Evolutionary conservation across 192 early-diverging fungal genomes (phyloP).

Genomic region (Backusella macrospora): DNA sequence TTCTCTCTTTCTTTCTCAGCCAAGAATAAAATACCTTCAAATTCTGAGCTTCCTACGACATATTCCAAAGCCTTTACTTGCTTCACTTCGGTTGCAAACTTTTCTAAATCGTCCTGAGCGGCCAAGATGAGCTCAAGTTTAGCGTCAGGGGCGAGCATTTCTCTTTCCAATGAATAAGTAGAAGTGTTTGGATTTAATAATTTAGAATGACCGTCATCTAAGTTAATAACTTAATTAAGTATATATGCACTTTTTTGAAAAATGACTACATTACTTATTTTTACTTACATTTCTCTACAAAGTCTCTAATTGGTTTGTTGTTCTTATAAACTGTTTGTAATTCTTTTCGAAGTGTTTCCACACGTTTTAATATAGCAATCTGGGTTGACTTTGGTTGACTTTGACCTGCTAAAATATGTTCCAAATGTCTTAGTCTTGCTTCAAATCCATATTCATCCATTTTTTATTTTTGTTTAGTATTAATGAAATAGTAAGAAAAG

Average conservation of each 20-base stretch:
- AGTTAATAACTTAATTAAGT: not conserved
- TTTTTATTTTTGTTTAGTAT: not conserved
- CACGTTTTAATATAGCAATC: slow-evolving; percentile 21
- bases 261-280: not conserved
- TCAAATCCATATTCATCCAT: slow-evolving; percentile 44
- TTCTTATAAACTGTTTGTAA: slow-evolving; percentile 32
- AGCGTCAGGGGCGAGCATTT: slow-evolving; percentile 39
- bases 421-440: slow-evolving; percentile 33
- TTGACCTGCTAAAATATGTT: slow-evolving; percentile 33
- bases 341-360: slow-evolving; percentile 32
- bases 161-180: slow-evolving; percentile 41
- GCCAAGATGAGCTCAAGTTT: slow-evolving; percentile 46
- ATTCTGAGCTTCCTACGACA: slow-evolving; percentile 42
- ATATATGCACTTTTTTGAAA: not conserved
- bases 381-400: not conserved
- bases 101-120: slow-evolving; percentile 38
- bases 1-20: not conserved
- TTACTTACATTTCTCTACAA: slow-evolving; percentile 43
- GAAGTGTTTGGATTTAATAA: slow-evolving; percentile 35
- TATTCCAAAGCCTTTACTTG: slow-evolving; percentile 45
- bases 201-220: slow-evolving; percentile 40
- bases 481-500: no score
- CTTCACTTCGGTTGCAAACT: slow-evolving; percentile 40
- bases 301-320: slow-evolving; percentile 39
- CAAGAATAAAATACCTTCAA: slow-evolving; percentile 32